Percentiles rank a stretch among this genome's conserved stretches.
These are phyloP conservation scores for Daldinia eschscholtzii DNA, from an alignment of 2,329 filamentous ascomycete species.

Conservation along the genomic window DNA sequence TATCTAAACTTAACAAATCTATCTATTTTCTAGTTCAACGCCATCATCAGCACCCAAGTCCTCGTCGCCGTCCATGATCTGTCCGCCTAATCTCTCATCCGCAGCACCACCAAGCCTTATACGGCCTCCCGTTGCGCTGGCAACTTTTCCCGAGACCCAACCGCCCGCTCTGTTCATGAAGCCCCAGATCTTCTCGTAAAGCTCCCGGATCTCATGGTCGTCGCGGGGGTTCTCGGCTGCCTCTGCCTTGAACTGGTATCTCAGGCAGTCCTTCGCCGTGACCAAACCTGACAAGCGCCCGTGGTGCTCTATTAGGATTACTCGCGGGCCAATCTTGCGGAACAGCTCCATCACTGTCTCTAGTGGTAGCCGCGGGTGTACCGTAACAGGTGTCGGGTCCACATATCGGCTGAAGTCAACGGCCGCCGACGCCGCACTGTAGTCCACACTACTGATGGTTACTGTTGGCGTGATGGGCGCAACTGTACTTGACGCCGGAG, in stretches of 20 bases:
- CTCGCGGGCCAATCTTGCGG: constrained; percentile 94
- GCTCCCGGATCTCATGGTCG: constrained; percentile 66
- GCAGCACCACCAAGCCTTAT: constrained; percentile 59
- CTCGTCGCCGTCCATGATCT: constrained; percentile 66
- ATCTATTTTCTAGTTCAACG: constrained; percentile 53
- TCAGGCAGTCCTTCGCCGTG: constrained; percentile 96
- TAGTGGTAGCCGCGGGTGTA: constrained; percentile 89
- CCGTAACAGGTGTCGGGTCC: constrained; percentile 88
- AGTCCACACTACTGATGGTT: constrained; percentile 71
- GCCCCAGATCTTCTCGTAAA: constrained; percentile 75
- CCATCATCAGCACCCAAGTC: constrained; percentile 58
- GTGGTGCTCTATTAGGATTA: constrained; percentile 92
- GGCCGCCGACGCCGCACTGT: constrained; percentile 66
- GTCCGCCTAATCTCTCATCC: constrained; percentile 52
- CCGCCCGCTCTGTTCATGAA: constrained; percentile 64
- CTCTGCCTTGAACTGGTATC: constrained; percentile 97
- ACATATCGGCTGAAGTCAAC: constrained; percentile 90
- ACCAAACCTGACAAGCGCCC: constrained; percentile 87
- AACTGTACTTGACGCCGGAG: constrained; percentile 55
- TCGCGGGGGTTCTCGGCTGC: constrained; percentile 80
- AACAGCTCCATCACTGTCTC: constrained; percentile 99
- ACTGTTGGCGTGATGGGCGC: constrained; percentile 60
- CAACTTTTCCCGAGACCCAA: constrained; percentile 71
- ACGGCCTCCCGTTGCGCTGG: constrained; percentile 66
- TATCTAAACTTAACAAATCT: constrained; percentile 15